Conservation (phyloP, 2,329 filamentous ascomycete species). For the Westerdykella aurantiaca region DNA sequence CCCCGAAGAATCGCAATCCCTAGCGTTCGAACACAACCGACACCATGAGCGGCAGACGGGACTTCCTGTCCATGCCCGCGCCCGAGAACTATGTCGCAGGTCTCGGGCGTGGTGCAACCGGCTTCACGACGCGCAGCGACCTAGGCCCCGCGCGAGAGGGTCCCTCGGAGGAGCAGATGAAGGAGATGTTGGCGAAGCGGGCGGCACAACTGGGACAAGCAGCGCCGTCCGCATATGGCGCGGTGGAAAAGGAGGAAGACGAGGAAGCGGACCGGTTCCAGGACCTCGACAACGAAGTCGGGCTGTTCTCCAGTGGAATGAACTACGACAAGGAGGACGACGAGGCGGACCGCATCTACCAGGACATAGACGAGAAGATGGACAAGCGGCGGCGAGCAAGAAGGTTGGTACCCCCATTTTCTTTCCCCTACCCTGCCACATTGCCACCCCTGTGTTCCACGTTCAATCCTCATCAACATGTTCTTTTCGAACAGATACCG, state of each 20-base stretch:
- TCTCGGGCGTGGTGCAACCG: conserved; percentile 93
- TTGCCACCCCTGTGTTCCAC: conserved; percentile 15
- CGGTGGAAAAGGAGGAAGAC: conserved; percentile 60
- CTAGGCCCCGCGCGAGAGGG: conserved; percentile 91
- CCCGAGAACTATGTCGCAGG: conserved; percentile 71
- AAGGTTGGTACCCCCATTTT: conserved; percentile 60
- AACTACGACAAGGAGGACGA: conserved; percentile 93
- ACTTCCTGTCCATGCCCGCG: conserved; percentile 79
- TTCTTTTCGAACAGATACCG: conserved; percentile 68
- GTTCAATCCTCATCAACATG: conserved; percentile 60
- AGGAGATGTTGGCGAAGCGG: conserved; percentile 91
- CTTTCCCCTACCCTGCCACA: conserved; percentile 12
- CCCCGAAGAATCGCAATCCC: too few species aligned
- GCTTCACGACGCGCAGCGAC: conserved; percentile 96
- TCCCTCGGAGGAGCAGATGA: conserved; percentile 95
- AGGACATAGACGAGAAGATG: conserved; percentile 96
- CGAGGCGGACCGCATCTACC: conserved; percentile 93
- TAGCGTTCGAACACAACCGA: conserved; percentile 4
- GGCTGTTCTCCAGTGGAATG: conserved; percentile 87
- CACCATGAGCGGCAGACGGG: conserved; percentile 61
- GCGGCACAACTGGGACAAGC: conserved; percentile 73
- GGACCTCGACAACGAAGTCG: conserved; percentile 95
- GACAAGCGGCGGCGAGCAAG: conserved; percentile 77
- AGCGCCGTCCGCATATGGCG: conserved; percentile 68
- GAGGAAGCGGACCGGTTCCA: conserved; percentile 78